Base-by-base conservation (phyloP, 805 yeast species). In the Candida glaebosa region DNA sequence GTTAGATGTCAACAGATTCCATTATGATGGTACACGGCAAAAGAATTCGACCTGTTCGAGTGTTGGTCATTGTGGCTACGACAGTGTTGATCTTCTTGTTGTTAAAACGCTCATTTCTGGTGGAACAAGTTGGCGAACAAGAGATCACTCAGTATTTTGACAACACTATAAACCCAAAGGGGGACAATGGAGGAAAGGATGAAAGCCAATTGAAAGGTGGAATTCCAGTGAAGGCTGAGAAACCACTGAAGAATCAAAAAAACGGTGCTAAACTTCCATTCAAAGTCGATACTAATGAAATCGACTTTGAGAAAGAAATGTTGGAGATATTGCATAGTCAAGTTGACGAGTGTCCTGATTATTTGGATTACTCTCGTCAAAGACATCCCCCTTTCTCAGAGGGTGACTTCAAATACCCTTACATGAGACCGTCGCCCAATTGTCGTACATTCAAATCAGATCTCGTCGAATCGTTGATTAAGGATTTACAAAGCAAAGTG, bases 391-490 rank as follows among this genome's bases (percentile, higher is more conserved):
- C 95, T 1, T 67, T 65, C 19, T 73, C 84, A 1, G 48, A 54
- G 2, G 95, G 96, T 0, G 61, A 71, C 2, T 58, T 76, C 37
- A 50, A 59, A 30, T 66, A 82, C 44, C 87, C 96, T 1, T 85
- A 55, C 49, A 90, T 87, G 81, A 67, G 96, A 50, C 96, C 96
- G 1, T 67, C 77, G 0, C 65, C 63, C 10, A 57, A 73, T 28
- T 89, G 96, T 56, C 75, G 96, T 5, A 88, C 95, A 0, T 88
- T 87, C 57, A 48, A 45, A 2, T 82, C 90, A 0, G 49, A 54
- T 0, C 76, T 77, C 0, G 82, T 89, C 3, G 96, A 88, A 48
- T 51, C 54, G 12, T 63, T 81, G 26, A 76, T 88, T 17, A 56
- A 49, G 2, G 82, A 79, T 38, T 65, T 86, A 57, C 73, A 65